phyloP scores from a whole-genome alignment of 257 asterid species.

The Cruciata laevipes region DNA sequence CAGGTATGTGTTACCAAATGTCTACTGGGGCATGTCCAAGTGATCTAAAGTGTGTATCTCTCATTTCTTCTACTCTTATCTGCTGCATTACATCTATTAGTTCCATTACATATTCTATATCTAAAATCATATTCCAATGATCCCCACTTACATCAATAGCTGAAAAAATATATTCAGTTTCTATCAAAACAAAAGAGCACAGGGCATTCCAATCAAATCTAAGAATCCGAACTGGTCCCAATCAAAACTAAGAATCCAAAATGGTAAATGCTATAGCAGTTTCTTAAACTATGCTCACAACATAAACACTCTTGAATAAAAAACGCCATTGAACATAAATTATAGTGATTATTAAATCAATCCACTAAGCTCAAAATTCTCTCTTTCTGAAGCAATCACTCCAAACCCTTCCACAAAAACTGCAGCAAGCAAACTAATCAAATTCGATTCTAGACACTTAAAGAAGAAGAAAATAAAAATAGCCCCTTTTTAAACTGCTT shows the following conservation, averaged over 20 bases:
- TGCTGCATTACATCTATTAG: background rate
- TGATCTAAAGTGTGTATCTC: background rate
- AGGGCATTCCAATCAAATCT: background rate
- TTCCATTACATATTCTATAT: background rate
- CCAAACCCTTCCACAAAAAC: conserved; percentile 1
- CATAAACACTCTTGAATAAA: background rate
- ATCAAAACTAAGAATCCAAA: too few species aligned
- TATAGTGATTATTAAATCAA: too few species aligned
- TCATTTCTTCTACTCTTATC: background rate
- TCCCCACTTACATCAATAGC: background rate
- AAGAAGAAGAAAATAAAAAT: background rate
- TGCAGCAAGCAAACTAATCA: background rate
- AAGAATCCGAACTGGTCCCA: background rate
- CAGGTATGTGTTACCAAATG: background rate
- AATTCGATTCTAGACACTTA: background rate
- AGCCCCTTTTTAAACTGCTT: background rate
- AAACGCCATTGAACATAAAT: background rate
- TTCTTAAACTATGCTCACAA: background rate
- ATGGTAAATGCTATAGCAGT: background rate
- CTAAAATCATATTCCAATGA: background rate
- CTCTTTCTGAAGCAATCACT: conserved; percentile 56
- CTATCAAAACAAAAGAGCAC: background rate
- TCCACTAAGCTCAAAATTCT: conserved; percentile 52
- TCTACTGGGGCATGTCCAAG: too few species aligned
- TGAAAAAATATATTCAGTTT: background rate